Conservation (phyloP, 2,329 filamentous ascomycete genomes). For the Pestalotiopsis fici region DNA sequence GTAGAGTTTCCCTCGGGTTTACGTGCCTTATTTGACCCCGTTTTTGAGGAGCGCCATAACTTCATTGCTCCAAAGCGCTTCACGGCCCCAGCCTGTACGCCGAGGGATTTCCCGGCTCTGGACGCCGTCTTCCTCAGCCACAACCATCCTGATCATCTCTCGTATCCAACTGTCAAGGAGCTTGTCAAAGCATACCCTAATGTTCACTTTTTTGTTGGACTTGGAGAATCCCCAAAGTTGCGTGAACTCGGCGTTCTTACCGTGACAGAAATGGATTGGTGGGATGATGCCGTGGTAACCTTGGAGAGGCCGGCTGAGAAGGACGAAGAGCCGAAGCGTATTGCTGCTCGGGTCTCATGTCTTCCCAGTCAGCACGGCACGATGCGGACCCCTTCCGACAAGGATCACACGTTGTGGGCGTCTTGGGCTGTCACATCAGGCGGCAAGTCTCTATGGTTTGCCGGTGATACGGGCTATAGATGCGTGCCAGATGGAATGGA, state of each 20-base stretch:
- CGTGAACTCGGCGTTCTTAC: conserved; percentile 67
- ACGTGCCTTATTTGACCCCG: conserved; percentile 88
- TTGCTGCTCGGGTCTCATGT: conserved; percentile 73
- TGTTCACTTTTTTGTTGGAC: conserved; percentile 84
- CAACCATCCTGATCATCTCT: conserved; percentile 91
- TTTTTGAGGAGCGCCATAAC: conserved; percentile 84
- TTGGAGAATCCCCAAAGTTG: conserved; percentile 86
- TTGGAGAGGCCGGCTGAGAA: conserved; percentile 40
- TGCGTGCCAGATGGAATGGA: conserved; percentile 67
- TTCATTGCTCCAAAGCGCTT: conserved; percentile 75
- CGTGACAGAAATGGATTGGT: conserved; percentile 93
- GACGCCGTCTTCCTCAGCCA: conserved; percentile 84
- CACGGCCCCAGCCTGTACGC: conserved; percentile 74
- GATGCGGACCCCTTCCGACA: conserved; percentile 69
- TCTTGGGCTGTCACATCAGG: conserved; percentile 55
- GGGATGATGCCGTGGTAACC: conserved; percentile 78
- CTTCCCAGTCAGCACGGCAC: conserved; percentile 84
- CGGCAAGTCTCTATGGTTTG: conserved; percentile 81
- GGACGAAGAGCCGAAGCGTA: conserved; percentile 41
- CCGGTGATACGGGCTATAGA: conserved; percentile 88
- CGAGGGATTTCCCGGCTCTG: conserved; percentile 75
- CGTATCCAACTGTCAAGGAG: conserved; percentile 71
- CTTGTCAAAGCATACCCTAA: conserved; percentile 72
- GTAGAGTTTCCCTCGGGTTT: conserved; percentile 86
- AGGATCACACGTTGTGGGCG: conserved; percentile 66